Percentiles rank a stretch among this genome's conserved stretches.
Conservation (phyloP, 1,284 basidiomycete species). For the Boletellus dicymbophilus region DNA sequence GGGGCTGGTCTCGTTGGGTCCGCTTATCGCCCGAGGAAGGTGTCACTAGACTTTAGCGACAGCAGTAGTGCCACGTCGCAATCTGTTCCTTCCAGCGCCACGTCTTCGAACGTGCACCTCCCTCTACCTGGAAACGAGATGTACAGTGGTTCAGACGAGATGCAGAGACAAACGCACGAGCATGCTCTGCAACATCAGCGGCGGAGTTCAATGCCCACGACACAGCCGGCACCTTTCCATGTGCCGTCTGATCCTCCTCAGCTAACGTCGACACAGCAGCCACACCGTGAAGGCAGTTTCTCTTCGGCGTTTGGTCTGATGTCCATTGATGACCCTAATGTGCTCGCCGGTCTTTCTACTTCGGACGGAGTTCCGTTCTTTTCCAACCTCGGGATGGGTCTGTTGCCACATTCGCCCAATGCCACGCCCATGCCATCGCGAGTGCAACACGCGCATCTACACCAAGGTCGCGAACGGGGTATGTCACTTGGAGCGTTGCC, state of each 20-base stretch:
- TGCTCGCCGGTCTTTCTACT: slow-evolving; percentile 56
- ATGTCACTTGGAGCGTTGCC: slow-evolving; percentile 23
- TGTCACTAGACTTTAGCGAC: slow-evolving; percentile 34
- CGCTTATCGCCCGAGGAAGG: slow-evolving; percentile 27
- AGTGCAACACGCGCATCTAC: slow-evolving; percentile 18
- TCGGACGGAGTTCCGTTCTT: slow-evolving; percentile 64
- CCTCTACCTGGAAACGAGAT: slow-evolving; percentile 33
- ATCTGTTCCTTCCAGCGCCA: slow-evolving; percentile 35
- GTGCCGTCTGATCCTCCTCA: slow-evolving; percentile 4
- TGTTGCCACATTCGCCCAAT: slow-evolving; percentile 40
- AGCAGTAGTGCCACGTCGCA: slow-evolving; percentile 35
- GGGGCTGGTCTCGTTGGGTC: slow-evolving; percentile 21
- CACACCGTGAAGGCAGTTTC: slow-evolving; percentile 47
- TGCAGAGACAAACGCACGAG: slow-evolving; percentile 15
- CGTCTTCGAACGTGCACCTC: slow-evolving; percentile 44
- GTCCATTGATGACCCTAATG: slow-evolving; percentile 68
- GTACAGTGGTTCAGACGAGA: slow-evolving; percentile 24
- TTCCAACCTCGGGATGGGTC: slow-evolving; percentile 35
- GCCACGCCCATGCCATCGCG: slow-evolving; percentile 47
- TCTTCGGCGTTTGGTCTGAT: slow-evolving; percentile 70
- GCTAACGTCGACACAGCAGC: slow-evolving; percentile 7
- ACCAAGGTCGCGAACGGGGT: slow-evolving; percentile 26
- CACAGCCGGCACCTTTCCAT: slow-evolving; percentile 17
- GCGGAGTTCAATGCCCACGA: slow-evolving; percentile 17
- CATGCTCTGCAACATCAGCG: slow-evolving; percentile 24